These are phyloP conservation scores for Byssothecium circinans DNA, from an alignment of 2,329 filamentous ascomycete genomes.

Conservation along the genomic window DNA sequence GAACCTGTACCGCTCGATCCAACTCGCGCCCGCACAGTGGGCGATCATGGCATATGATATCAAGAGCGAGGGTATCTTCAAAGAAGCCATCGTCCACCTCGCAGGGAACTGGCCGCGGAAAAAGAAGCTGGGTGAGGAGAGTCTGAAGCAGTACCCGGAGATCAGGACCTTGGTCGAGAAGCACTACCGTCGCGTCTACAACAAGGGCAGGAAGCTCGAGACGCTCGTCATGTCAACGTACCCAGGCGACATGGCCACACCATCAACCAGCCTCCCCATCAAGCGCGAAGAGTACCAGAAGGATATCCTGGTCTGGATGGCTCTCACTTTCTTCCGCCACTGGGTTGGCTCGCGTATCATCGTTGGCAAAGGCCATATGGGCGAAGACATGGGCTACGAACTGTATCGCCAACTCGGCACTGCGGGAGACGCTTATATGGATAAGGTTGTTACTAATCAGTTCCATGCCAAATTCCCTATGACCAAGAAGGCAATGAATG, in stretches of 20 bases:
- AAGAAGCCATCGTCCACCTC: conserved; percentile 50
- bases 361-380: conserved; percentile 42
- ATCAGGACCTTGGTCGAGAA: conserved; percentile 35
- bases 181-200: conserved; percentile 30
- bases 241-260: conserved; percentile 29
- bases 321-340: conserved; percentile 51
- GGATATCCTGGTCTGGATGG: conserved; percentile 57
- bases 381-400: conserved; percentile 49
- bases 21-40: conserved; percentile 49
- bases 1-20: conserved; percentile 49
- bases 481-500: conserved; percentile 47
- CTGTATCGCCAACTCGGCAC: conserved; percentile 48
- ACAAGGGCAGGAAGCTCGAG: conserved; percentile 33
- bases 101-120: conserved; percentile 45
- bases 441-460: conserved; percentile 38
- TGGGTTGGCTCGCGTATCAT: conserved; percentile 49
- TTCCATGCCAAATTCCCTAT: conserved; percentile 49
- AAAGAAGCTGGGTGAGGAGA: conserved; percentile 6
- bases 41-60: conserved; percentile 50
- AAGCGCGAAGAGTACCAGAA: conserved; percentile 49
- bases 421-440: conserved; percentile 50
- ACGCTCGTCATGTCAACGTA: conserved; percentile 25
- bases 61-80: conserved; percentile 49
- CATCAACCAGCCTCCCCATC: conserved; percentile 34
- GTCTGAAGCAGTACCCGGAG: conserved; percentile 20